phyloP scores from a whole-genome alignment of 192 early-diverging fungal species.

The Entomortierella lignicola region DNA sequence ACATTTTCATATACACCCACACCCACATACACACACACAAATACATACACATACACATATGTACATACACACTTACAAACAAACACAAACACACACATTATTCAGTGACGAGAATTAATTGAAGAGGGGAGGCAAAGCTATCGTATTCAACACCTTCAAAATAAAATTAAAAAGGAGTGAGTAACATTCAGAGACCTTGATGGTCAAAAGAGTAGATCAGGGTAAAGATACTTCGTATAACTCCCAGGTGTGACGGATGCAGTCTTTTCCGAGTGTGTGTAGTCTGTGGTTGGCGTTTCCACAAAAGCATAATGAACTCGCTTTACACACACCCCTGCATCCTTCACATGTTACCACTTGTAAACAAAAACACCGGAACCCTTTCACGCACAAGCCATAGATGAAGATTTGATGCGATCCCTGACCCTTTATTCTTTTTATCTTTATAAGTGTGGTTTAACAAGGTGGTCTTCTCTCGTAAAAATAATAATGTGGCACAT shows the following conservation, averaged over 20 bases:
- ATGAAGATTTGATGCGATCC: too few species aligned
- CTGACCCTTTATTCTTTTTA: too few species aligned
- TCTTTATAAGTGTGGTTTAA: conserved; percentile 1
- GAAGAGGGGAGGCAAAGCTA: not conserved
- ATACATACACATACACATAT: not conserved
- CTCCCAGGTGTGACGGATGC: too few species aligned
- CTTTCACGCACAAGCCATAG: too few species aligned
- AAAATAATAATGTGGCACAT: not conserved
- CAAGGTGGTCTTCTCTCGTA: not conserved
- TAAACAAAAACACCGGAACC: not conserved
- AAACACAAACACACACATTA: not conserved
- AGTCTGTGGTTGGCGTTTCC: not conserved
- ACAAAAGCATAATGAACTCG: not conserved
- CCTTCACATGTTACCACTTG: not conserved
- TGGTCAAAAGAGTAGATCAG: not conserved
- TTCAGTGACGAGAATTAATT: not conserved
- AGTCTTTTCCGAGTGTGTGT: not conserved
- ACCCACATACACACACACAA: not conserved
- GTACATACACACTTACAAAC: not conserved
- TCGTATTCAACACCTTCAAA: not conserved
- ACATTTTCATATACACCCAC: not conserved
- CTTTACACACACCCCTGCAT: conserved; percentile 1
- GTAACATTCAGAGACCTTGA: not conserved
- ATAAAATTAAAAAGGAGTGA: not conserved
- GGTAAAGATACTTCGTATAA: not conserved